Percentiles rank a stretch among this genome's conserved stretches.
These are phyloP conservation scores for Hypoxylon rickii DNA, from an alignment of 495 filamentous ascomycete species.

Conservation along the genomic window DNA sequence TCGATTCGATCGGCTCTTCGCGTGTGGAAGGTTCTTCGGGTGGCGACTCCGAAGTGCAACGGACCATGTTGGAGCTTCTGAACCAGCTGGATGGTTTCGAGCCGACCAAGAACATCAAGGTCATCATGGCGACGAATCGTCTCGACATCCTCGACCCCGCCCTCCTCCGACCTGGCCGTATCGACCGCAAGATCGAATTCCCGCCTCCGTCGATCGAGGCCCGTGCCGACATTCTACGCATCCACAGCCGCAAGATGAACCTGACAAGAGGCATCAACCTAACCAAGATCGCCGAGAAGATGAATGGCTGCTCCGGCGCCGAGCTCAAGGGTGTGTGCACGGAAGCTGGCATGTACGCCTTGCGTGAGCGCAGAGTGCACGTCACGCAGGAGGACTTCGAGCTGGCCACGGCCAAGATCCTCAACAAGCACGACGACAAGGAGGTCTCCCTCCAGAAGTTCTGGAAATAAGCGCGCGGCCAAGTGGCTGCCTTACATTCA, in stretches of 20 bases:
- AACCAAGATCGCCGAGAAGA: constrained; percentile 98
- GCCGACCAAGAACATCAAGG: constrained; percentile 99
- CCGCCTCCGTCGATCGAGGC: constrained; percentile 97
- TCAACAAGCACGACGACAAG: constrained; percentile 99
- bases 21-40: constrained; percentile 94
- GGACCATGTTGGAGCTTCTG: constrained; percentile 97
- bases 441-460: constrained; percentile 83
- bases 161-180: constrained; percentile 88
- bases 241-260: constrained; percentile 98
- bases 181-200: constrained; percentile 99
- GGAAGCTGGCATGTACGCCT: constrained; percentile 95
- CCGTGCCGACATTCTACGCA: constrained; percentile 94
- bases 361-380: constrained; percentile 92
- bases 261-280: constrained; percentile 96
- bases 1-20: constrained; percentile 97
- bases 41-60: constrained; percentile 98
- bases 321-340: constrained; percentile 98
- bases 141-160: constrained; percentile 97
- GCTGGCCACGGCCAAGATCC: constrained; percentile 96
- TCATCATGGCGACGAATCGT: constrained; percentile 99
- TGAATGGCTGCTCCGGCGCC: constrained; percentile 97
- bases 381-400: constrained; percentile 99
- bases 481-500: not conserved
- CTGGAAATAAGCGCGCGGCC: constrained; percentile 71
- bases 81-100: constrained; percentile 99